Evolutionary conservation across 2,329 filamentous ascomycete genomes (phyloP), one percentile per base, ranked within the genome.

Genomic region (Neurospora crassa): DNA sequence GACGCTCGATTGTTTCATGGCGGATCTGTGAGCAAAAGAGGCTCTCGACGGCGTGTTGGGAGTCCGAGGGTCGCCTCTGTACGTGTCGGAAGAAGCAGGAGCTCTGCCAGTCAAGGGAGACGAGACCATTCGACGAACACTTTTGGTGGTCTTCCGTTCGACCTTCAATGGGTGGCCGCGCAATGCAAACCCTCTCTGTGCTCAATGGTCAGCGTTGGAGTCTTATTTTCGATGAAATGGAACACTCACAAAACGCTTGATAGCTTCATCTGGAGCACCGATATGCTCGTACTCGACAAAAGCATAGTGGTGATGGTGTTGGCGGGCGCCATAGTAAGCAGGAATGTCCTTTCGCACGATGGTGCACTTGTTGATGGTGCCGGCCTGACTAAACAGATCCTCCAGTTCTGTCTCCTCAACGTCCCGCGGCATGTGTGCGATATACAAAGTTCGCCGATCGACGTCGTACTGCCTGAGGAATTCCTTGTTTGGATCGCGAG

Each of bases 371-470:
- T 78, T 18, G 41, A 86, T 79, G 1, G 76, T 72, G 24, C 84
- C 84, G 69, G 79, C 82, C 1, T 74, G 72, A n/a, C 78, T 75
- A 45, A 82, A 82, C 11, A 84, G 70, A 2, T 77, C 74, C 4
- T 75, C 73, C 34, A 87, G 73, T 53, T 82, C 76, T 0, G 77
- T 75, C 40, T 83, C 79, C 0, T 78, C 79, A 67, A 79, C 77
- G 43, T 78, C 75, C 4, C 74, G 45, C 3, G 85, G 84, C 7
- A 88, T 76, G 43, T 82, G 82, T 3, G 83, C 84, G 69, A 87
- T 79, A 71, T 83, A 87, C 37, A 85, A 78, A 0, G 85, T 86
- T 29, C 83, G 82, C 29, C 80, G 76, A 70, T 86, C 84, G 29
- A 79, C 78, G 14, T 84, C 82, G 34, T 84, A 83, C 53, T 79